A percentile compares a stretch with the other conserved stretches of the same genome.
Conservation (phyloP, 345 rosid genomes). For the Populus alba region DNA sequence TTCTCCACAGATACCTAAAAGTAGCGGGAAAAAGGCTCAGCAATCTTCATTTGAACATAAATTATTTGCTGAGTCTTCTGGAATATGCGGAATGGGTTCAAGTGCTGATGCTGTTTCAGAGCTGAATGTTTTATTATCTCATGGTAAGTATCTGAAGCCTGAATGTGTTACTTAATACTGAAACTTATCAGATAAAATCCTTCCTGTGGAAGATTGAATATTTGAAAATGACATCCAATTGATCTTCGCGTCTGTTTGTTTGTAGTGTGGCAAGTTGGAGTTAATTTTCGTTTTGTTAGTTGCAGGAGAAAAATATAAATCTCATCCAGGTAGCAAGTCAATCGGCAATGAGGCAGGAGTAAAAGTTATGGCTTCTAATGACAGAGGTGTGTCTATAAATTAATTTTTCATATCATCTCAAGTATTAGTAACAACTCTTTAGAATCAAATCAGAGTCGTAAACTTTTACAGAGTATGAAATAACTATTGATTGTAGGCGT, state of each 20-base stretch:
- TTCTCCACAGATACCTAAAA: background rate
- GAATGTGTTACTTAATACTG: too few species aligned
- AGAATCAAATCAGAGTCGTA: too few species aligned
- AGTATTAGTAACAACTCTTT: too few species aligned
- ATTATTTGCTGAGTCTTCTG: background rate
- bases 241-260: background rate
- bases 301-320: too few species aligned
- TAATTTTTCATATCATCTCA: too few species aligned
- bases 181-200: too few species aligned
- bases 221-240: background rate
- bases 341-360: too few species aligned
- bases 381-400: too few species aligned
- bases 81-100: constrained; percentile 5
- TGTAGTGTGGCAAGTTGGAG: background rate
- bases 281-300: background rate
- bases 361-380: too few species aligned
- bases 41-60: background rate
- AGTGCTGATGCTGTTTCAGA: background rate
- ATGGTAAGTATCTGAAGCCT: constrained; percentile 3
- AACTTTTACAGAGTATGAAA: too few species aligned
- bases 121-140: background rate
- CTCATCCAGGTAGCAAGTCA: too few species aligned
- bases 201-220: background rate
- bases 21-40: background rate
- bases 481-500: too few species aligned